phyloP scores from a whole-genome alignment of 176 grass and related monocot genomes.

The Oryza longistaminata region DNA sequence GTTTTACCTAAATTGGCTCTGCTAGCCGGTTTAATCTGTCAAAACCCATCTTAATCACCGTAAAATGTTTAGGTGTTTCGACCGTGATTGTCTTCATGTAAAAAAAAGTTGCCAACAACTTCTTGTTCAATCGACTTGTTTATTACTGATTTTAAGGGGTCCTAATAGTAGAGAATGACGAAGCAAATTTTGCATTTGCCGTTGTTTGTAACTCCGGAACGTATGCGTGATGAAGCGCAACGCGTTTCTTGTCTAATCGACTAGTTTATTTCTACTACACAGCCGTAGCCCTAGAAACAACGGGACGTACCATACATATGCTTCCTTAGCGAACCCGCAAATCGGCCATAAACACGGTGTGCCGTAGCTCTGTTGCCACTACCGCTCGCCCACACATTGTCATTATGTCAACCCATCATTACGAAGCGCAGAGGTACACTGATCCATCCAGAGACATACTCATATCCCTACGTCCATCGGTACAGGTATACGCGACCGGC shows the following conservation, averaged over 20 bases:
- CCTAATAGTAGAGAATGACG: too few species aligned
- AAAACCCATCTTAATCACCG: too few species aligned
- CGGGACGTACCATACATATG: not conserved
- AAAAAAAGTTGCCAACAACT: too few species aligned
- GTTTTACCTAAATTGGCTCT: too few species aligned
- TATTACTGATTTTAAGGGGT: too few species aligned
- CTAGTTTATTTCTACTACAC: not conserved
- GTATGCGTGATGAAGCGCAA: not conserved
- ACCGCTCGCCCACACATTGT: too few species aligned
- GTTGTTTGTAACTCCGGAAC: too few species aligned
- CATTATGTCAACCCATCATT: constrained; percentile 8
- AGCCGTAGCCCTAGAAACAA: not conserved
- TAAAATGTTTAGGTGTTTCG: too few species aligned
- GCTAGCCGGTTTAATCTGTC: too few species aligned
- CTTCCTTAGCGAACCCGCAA: constrained; percentile 33
- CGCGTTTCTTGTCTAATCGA: not conserved
- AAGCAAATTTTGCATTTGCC: too few species aligned
- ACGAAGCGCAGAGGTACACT: not conserved
- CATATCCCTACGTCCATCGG: constrained; percentile 33
- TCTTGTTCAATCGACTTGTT: too few species aligned
- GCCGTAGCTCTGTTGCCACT: not conserved
- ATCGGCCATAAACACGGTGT: not conserved
- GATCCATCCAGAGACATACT: constrained; percentile 35
- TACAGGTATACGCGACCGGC: not conserved
- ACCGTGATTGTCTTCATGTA: too few species aligned